These are phyloP conservation scores for Podochytrium sp. DNA, from an alignment of 192 early-diverging fungal genomes.

Conservation along the genomic window DNA sequence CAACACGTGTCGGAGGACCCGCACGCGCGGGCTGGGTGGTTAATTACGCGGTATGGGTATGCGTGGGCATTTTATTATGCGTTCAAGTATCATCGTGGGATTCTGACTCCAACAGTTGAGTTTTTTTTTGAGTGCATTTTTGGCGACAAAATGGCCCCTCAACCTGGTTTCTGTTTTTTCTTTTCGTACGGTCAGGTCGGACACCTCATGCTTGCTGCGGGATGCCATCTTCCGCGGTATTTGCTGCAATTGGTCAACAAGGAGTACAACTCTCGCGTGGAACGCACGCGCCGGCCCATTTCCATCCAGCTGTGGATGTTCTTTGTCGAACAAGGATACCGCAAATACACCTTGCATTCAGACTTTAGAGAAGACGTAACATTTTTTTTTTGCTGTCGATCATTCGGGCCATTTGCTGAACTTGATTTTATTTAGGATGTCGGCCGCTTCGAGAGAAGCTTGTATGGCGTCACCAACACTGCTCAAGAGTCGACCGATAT, in stretches of 20 bases:
- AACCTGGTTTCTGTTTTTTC: neutral
- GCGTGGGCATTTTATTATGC: constrained; percentile 38
- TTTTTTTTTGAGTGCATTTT: neutral
- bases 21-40: constrained; percentile 31
- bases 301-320: constrained; percentile 36
- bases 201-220: constrained; percentile 29
- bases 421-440: constrained; percentile 40
- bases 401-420: neutral
- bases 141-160: neutral
- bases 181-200: constrained; percentile 22
- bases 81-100: constrained; percentile 34
- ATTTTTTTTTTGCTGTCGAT: neutral
- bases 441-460: constrained; percentile 43
- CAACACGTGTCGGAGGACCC: constrained; percentile 40
- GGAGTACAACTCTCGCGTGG: constrained; percentile 42
- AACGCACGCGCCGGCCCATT: constrained; percentile 29
- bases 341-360: constrained; percentile 30
- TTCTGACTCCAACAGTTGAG: constrained; percentile 31
- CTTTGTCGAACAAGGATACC: constrained; percentile 42
- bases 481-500: constrained; percentile 26
- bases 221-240: constrained; percentile 41
- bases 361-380: constrained; percentile 50
- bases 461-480: constrained; percentile 25
- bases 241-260: constrained; percentile 48
- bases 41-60: constrained; percentile 37